A percentile compares a stretch with the other conserved stretches of the same genome.
Conservation (phyloP, 768 basidiomycete species). For the Russula compacta region DNA sequence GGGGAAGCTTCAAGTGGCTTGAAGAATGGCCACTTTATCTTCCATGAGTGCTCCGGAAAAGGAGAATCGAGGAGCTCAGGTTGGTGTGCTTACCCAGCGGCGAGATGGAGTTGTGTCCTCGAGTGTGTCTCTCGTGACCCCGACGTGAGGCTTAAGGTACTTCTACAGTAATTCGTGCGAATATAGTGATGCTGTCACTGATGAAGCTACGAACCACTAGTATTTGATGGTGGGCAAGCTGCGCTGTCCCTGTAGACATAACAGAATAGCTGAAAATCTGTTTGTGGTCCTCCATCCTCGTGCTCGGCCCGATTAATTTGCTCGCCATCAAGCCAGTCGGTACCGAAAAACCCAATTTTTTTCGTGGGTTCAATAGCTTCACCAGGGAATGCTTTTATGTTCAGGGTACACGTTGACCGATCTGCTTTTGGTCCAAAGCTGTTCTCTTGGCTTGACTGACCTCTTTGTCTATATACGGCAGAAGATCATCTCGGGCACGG, state of each 20-base stretch:
- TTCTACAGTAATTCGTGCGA: constrained; percentile 38
- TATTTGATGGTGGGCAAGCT: constrained; percentile 72
- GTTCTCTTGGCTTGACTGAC: neutral
- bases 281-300: constrained; percentile 88
- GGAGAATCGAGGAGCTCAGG: constrained; percentile 89
- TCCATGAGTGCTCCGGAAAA: constrained; percentile 89
- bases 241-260: neutral
- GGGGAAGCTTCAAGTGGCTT: constrained; percentile 81
- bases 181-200: constrained; percentile 43
- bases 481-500: too few relatives aligned
- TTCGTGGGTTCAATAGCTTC: constrained; percentile 92
- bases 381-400: constrained; percentile 98
- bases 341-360: constrained; percentile 95
- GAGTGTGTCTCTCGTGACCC: neutral
- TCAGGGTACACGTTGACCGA: constrained; percentile 96
- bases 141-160: neutral
- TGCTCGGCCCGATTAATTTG: constrained; percentile 97
- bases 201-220: constrained; percentile 57
- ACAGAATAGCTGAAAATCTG: neutral
- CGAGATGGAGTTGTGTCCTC: constrained; percentile 82
- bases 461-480: constrained; percentile 36
- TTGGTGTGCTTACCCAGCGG: constrained; percentile 97
- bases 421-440: constrained; percentile 37
- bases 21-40: constrained; percentile 78
- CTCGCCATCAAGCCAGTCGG: constrained; percentile 88